Evolutionary conservation across 176 grass and related monocot species (phyloP), one percentile per base, ranked within the genome.

Genomic region (Olyra latifolia): DNA sequence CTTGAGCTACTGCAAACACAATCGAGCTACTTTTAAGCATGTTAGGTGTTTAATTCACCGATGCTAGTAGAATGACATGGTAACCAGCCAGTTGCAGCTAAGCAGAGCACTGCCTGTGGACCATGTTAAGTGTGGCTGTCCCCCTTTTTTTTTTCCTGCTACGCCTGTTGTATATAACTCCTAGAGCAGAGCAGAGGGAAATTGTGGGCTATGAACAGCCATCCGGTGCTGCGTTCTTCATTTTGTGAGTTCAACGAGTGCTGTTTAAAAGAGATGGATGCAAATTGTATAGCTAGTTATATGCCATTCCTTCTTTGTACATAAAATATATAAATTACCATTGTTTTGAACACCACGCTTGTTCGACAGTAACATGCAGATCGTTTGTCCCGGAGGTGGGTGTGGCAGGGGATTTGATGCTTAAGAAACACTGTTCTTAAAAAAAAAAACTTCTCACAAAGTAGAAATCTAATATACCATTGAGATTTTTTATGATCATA

Each of bases 1-100:
- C 86, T 97, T 54, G 70, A 97, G 66, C 87, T 97, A 2, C 75
- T 97, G 74, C 91, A 94, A 82, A 74, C 79, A 27, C 94, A 97
- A 84, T 90, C 94, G 4, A 92, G 89, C 89, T 97, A 94, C 71
- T 94, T 97, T 59, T 91, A 67, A 87, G 53, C 57, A 23, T 45
- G 7, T 3, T n/a, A 13, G 20, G 11, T 30, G 8, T 62, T 42
- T 42, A 11, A 25, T 69, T 42, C 29, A 41, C 11, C 52, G 69
- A 50, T 67, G 52, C 17, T 78, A 20, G 57, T 17, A 28, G 20
- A 58, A 52, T 80, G 49, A 13, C 29, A 27, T 72, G 48, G 29
- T 7, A 20, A 59, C 25, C 6, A 25, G 20, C 12, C 3, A 12
- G 60, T 15, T 57, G 24, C 61, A 56, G 60, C 41, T 57, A 23